phyloP scores from a whole-genome alignment of 768 basidiomycete genomes.

The Phaeotremella skinneri region DNA sequence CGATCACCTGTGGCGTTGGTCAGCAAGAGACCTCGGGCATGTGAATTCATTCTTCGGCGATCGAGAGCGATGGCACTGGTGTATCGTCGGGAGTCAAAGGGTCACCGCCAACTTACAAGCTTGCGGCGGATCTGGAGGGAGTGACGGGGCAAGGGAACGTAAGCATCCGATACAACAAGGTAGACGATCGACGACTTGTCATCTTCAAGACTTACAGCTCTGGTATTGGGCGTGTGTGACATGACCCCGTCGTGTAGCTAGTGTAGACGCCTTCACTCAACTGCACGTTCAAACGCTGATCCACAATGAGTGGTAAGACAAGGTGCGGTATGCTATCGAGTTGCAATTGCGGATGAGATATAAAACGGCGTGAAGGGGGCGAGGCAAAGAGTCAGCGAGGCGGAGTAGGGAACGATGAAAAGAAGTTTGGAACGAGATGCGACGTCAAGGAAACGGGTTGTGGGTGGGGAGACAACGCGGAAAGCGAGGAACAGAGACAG shows the following conservation, averaged over 20 bases:
- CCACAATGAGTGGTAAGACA: too few species aligned
- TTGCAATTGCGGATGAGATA: background rate
- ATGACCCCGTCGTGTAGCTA: slow-evolving; percentile 1
- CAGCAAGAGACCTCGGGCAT: background rate
- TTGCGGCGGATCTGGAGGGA: slow-evolving; percentile 77
- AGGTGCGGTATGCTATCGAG: too few species aligned
- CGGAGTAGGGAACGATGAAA: background rate
- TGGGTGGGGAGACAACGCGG: background rate
- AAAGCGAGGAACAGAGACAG: too few species aligned
- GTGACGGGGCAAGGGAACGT: slow-evolving; percentile 12
- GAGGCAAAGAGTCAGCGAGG: background rate
- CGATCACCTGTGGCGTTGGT: slow-evolving; percentile 50
- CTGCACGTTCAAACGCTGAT: too few species aligned
- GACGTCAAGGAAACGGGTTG: too few species aligned
- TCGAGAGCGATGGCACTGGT: background rate
- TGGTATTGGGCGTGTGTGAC: slow-evolving; percentile 17
- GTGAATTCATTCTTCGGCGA: background rate
- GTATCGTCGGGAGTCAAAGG: too few species aligned
- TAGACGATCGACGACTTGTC: background rate
- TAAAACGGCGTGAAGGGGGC: too few species aligned
- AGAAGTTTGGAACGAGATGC: background rate
- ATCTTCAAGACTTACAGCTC: slow-evolving; percentile 17
- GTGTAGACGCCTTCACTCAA: too few species aligned
- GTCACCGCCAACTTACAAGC: too few species aligned
- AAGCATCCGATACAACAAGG: background rate